Conservation (phyloP, 2,329 filamentous ascomycete genomes). For the Fusarium nisikadoi region DNA sequence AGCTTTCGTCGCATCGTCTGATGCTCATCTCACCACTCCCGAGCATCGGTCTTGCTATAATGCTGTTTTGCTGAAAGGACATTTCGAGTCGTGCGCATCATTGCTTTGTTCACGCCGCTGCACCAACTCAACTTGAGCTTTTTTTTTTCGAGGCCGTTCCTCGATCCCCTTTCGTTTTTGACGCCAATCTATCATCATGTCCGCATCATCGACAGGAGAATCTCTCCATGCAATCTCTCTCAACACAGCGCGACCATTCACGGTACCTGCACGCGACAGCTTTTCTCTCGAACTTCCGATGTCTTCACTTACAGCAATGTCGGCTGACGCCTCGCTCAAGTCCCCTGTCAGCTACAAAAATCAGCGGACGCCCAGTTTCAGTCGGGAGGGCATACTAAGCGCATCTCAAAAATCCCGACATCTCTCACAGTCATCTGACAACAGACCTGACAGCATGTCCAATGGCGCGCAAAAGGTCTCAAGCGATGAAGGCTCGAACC, state of each 20-base stretch:
- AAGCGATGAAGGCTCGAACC: conserved; percentile 65
- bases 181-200: conserved; percentile 53
- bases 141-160: conserved; percentile 5
- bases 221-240: conserved; percentile 58
- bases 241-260: conserved; percentile 55
- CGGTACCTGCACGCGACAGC: conserved; percentile 58
- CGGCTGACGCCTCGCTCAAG: conserved; percentile 60
- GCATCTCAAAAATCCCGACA: conserved; percentile 65
- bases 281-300: conserved; percentile 62
- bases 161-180: conserved; percentile 38
- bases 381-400: conserved; percentile 64
- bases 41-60: conserved; percentile 27
- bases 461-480: conserved; percentile 59
- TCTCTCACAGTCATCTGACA: conserved; percentile 65
- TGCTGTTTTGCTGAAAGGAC: conserved; percentile 35
- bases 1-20: conserved; percentile 32
- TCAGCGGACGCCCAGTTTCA: conserved; percentile 58
- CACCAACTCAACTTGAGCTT: not conserved
- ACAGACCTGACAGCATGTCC: conserved; percentile 54
- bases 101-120: not conserved
- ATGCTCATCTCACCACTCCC: conserved; percentile 22
- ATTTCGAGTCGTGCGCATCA: conserved; percentile 13
- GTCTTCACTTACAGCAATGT: conserved; percentile 54
- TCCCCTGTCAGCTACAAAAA: conserved; percentile 62
- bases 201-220: conserved; percentile 65